Evolutionary conservation across 2,329 filamentous ascomycete species (phyloP), one percentile per base, ranked within the genome.

Genomic region (Fusarium clavum): DNA sequence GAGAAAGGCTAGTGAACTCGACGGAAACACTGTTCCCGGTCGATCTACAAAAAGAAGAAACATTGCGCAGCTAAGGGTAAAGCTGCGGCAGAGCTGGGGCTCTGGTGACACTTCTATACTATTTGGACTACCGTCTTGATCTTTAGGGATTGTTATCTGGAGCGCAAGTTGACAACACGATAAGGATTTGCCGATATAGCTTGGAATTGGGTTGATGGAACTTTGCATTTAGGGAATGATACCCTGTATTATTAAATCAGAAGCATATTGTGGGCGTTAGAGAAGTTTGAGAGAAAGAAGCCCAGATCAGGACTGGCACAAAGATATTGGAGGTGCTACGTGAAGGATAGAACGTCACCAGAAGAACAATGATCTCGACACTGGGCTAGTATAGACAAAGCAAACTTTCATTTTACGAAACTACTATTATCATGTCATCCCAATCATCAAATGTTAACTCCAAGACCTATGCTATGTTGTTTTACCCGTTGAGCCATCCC

Each of bases 401-500:
- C 7, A 14, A 63, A 24, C 30, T 57, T 67, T 48, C 41, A 66
- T 64, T 70, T 56, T 65, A 30, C 5, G 14, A 55, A 57, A 44
- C 48, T 12, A 29, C 29, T 18, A 63, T 24, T 43, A 63, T 59
- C 54, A 51, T 64, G 34, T 32, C 62, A 53, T 64, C 44, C 53
- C 24, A 53, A 58, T 11, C 22, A 38, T 24, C 9, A 41, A 52
- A 52, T 58, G 45, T 49, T 60, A 70, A 68, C 66, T 66, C 64
- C 66, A 52, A 61, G 44, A 32, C 25, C 20, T 18, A 54, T 59
- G 47, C 47, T 45, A 16, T 51, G 40, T 41, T 46, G 29, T 16
- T 58, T 61, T 51, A 41, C 16, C n/a, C 18, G 16, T 58, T n/a
- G 46, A 45, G 16, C 14, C 24, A 18, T 30, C 12, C 13, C 32